phyloP scores from a whole-genome alignment of 2,329 filamentous ascomycete species.

The Raffaelea arxii region DNA sequence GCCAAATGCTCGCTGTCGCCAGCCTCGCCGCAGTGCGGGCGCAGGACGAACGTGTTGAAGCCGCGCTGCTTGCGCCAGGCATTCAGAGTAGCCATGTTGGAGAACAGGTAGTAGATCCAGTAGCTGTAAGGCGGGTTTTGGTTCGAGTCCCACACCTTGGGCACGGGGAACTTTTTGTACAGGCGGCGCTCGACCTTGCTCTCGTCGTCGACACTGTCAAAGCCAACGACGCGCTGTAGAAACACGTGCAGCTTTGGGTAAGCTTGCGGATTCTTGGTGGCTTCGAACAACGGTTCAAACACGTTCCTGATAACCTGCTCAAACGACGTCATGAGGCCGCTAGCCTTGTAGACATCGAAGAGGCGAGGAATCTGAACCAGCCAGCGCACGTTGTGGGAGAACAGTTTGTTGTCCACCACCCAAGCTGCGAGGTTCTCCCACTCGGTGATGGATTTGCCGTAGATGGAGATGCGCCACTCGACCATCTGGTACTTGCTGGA shows the following conservation, averaged over 20 bases:
- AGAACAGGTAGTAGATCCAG: conserved; percentile 96
- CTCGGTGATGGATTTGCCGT: conserved; percentile 82
- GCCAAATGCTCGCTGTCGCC: conserved; percentile 95
- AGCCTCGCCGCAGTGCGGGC: conserved; percentile 93
- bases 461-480: conserved; percentile 97
- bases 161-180: conserved; percentile 92
- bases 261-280: conserved; percentile 73
- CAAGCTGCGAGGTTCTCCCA: conserved; percentile 97
- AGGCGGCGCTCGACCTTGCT: conserved; percentile 90
- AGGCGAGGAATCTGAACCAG: conserved; percentile 89
- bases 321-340: conserved; percentile 75
- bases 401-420: conserved; percentile 97
- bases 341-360: conserved; percentile 92
- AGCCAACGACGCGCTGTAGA: conserved; percentile 87
- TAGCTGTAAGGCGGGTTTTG: conserved; percentile 98
- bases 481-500: conserved; percentile 99
- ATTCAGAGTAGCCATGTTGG: conserved; percentile 89
- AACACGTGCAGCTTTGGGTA: conserved; percentile 94
- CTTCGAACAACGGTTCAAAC: conserved; percentile 90
- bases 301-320: conserved; percentile 86
- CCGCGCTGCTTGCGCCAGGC: conserved; percentile 81
- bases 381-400: conserved; percentile 97
- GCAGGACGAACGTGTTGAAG: conserved; percentile 89
- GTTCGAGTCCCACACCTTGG: conserved; percentile 77
- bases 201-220: conserved; percentile 96